phyloP scores from a whole-genome alignment of 495 filamentous ascomycete genomes.

The Lasiosphaeria ovina region DNA sequence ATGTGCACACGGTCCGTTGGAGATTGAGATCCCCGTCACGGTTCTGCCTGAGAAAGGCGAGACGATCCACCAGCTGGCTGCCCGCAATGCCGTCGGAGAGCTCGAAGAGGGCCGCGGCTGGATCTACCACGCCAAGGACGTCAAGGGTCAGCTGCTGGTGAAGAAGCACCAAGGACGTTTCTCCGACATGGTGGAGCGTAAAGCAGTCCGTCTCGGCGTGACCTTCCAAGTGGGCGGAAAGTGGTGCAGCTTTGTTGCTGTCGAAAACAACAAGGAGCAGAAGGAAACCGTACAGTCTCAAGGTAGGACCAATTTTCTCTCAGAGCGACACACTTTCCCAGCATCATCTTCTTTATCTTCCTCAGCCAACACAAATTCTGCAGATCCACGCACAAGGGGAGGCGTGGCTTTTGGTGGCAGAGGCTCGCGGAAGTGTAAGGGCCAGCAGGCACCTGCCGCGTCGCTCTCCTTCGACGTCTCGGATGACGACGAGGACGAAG shows the following conservation, averaged over 20 bases:
- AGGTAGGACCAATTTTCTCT: not conserved
- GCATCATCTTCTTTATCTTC: not conserved
- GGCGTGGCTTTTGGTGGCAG: not conserved
- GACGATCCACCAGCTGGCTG: conserved; percentile 68
- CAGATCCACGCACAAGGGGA: not conserved
- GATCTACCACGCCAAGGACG: conserved; percentile 52
- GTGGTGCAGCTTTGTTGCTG: conserved; percentile 69
- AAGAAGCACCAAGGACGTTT: conserved; percentile 47
- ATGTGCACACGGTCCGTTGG: conserved; percentile 53
- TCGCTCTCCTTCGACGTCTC: not conserved
- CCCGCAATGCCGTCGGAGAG: conserved; percentile 63
- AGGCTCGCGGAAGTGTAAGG: not conserved
- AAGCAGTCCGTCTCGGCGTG: conserved; percentile 62
- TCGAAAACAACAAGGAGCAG: conserved; percentile 42
- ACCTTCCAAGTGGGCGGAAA: conserved; percentile 64
- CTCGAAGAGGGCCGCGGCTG: conserved; percentile 69
- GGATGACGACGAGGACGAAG: conserved; percentile 13
- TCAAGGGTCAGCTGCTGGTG: conserved; percentile 45
- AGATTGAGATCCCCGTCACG: conserved; percentile 61
- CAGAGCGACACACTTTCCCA: conserved; percentile 1
- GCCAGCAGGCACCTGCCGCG: not conserved
- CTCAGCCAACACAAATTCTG: not conserved
- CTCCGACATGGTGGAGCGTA: conserved; percentile 55
- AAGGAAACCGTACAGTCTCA: conserved; percentile 3
- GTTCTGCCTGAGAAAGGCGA: conserved; percentile 44